Evolutionary conservation across 306 rosid genomes (phyloP).

Genomic region (Quercus ilex): DNA sequence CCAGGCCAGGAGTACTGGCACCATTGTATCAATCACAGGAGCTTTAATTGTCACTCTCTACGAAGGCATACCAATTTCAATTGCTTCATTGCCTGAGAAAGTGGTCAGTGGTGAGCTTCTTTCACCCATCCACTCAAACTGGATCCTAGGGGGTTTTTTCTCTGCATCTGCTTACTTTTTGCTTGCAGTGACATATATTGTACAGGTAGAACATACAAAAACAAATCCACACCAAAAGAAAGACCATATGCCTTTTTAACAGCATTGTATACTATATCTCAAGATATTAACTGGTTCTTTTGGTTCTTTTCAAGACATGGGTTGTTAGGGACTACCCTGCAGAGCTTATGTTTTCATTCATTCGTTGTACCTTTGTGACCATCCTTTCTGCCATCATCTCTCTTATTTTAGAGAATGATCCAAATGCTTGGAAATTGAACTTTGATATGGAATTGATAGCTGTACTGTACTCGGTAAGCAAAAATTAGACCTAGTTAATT

Average conservation of each 20-base stretch:
- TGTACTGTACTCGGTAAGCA: slow-evolving; percentile 19
- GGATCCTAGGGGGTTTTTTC: slow-evolving; percentile 9
- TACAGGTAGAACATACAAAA: background rate
- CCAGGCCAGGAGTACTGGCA: slow-evolving; percentile 3
- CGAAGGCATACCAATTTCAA: slow-evolving; percentile 1
- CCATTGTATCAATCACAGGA: slow-evolving; percentile 9
- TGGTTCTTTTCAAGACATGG: slow-evolving; percentile 16
- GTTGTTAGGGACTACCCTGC: slow-evolving; percentile 24
- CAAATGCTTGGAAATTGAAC: slow-evolving; percentile 7
- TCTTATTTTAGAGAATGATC: background rate
- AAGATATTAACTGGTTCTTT: background rate
- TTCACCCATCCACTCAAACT: background rate
- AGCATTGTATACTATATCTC: no score
- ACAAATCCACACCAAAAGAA: background rate
- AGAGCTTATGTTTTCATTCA: slow-evolving; percentile 4
- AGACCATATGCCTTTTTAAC: no score
- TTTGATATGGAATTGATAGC: slow-evolving; percentile 5
- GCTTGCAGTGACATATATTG: background rate
- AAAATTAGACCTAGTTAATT: background rate
- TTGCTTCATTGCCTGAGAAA: background rate
- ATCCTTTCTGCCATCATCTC: slow-evolving; percentile 10
- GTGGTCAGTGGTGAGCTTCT: no score
- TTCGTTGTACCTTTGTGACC: background rate
- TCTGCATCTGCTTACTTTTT: background rate
- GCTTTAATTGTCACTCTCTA: slow-evolving; percentile 11